Percentiles rank a stretch among this genome's conserved stretches.
These are phyloP conservation scores for Mycena pura DNA, from an alignment of 768 basidiomycete genomes.

Conservation along the genomic window DNA sequence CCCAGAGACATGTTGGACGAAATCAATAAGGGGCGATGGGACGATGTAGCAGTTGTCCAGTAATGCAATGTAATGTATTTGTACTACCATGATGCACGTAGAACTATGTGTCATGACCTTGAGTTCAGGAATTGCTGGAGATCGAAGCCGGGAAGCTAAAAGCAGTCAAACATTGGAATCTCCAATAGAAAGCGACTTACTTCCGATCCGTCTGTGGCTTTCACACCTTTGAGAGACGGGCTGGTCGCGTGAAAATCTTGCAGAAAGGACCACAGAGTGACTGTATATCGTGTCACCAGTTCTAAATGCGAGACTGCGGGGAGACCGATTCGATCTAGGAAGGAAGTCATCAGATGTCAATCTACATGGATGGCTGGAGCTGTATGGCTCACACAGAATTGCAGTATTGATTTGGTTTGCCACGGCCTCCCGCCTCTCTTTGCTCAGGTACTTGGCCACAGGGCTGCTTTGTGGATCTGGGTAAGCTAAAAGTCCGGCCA, in stretches of 20 bases:
- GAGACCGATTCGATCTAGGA: slow-evolving; percentile 55
- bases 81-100: slow-evolving; percentile 34
- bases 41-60: slow-evolving; percentile 60
- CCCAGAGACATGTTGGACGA: slow-evolving; percentile 47
- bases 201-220: slow-evolving; percentile 40
- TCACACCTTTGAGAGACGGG: slow-evolving; percentile 21
- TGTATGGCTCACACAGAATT: slow-evolving; percentile 64
- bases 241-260: slow-evolving; percentile 48
- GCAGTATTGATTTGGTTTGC: slow-evolving; percentile 91
- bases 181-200: slow-evolving; percentile 32
- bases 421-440: slow-evolving; percentile 78
- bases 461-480: slow-evolving; percentile 78
- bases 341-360: neutral
- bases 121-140: slow-evolving; percentile 58
- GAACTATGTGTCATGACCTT: slow-evolving; percentile 51
- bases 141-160: slow-evolving; percentile 56
- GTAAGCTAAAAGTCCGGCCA: slow-evolving; percentile 85
- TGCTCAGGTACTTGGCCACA: slow-evolving; percentile 75
- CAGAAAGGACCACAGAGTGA: slow-evolving; percentile 64
- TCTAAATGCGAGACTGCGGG: slow-evolving; percentile 68
- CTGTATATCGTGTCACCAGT: slow-evolving; percentile 67
- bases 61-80: slow-evolving; percentile 26
- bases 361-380: neutral
- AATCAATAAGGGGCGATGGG: slow-evolving; percentile 70
- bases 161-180: slow-evolving; percentile 9